Evolutionary conservation across 495 filamentous ascomycete genomes (phyloP), one percentile per base, ranked within the genome.

Genomic region (Daldinia concentrica): DNA sequence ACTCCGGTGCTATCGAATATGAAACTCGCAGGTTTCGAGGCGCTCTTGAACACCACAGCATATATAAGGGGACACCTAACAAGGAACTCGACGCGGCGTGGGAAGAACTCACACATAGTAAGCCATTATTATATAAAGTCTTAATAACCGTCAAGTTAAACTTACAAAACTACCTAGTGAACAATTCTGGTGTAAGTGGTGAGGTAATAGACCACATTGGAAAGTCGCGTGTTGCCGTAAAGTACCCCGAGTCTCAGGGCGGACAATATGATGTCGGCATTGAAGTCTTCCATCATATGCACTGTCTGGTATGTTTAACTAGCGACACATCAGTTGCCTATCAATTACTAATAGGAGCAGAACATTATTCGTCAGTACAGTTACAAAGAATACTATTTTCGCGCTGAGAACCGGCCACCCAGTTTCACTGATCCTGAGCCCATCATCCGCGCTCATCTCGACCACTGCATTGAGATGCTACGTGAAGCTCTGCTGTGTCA

Each of bases 261-360:
- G 60, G 60, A 1, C 30, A 54, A 54, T 62, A 62, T n/a, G 48
- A 62, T 54, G 32, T 62, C 7, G 60, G 60, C 3, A 41, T 62
- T 4, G 60, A 62, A 34, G 60, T 62, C 11, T 62, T 62, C 60
- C 60, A 62, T 9, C 60, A 62, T 24, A 54, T 62, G 60, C 60
- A 62, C 48, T 62, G 60, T n/a, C 7, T 62, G 19, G 59, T 62
- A 62, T 15, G 59, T 32, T 50, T 1, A 11, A 48, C 0, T 36
- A 0, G 34, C 0, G 34, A 14, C 12, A 14, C 34, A 4, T 14
- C 1, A 12, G 22, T 17, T 19, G 0, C 0, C 7, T 24, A 14
- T 14, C 34, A 14, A 36, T 14, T 14, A 24, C 43, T 48, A 48
- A 48, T 24, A 22, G 1, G 2, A 48, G 4, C 11, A 48, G 43